These are phyloP conservation scores for Daldinia sp. DNA, from an alignment of 2,329 filamentous ascomycete species.

Conservation along the genomic window DNA sequence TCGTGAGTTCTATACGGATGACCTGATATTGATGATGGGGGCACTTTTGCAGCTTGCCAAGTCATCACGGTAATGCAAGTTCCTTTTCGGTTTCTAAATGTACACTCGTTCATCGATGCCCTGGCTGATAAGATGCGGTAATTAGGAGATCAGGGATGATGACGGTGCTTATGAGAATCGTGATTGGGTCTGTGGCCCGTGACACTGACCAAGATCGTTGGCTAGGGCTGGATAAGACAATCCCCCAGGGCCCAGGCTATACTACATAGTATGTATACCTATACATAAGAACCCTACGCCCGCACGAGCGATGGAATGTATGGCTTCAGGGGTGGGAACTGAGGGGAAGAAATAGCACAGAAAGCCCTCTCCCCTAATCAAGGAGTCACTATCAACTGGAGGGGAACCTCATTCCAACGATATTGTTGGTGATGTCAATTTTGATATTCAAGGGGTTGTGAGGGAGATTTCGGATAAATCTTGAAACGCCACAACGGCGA, in stretches of 20 bases:
- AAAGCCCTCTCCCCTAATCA: constrained; percentile 16
- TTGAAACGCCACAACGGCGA: constrained; percentile 45
- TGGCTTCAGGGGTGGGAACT: constrained; percentile 21
- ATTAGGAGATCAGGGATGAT: constrained; percentile 45
- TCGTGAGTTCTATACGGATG: constrained; percentile 27
- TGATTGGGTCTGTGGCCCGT: constrained; percentile 25
- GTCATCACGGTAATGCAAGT: constrained; percentile 32
- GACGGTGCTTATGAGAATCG: constrained; percentile 29
- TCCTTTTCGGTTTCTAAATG: constrained; percentile 25
- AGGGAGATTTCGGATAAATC: constrained; percentile 41
- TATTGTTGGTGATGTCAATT: constrained; percentile 30
- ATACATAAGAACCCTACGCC: constrained; percentile 16
- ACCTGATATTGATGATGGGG: constrained; percentile 11
- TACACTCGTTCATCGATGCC: constrained; percentile 16
- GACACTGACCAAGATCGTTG: constrained; percentile 30
- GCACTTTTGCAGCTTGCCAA: constrained; percentile 17
- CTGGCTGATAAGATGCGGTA: constrained; percentile 17
- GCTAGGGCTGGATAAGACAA: constrained; percentile 44
- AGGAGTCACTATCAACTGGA: constrained; percentile 21
- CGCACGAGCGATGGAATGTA: constrained; percentile 40
- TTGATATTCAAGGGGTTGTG: constrained; percentile 27
- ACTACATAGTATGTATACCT: no score
- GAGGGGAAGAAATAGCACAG: not conserved
- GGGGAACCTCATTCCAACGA: constrained; percentile 45
- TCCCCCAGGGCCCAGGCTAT: not conserved